Base-by-base conservation (phyloP, 345 rosid genomes). In the Gossypium mustelinum region DNA sequence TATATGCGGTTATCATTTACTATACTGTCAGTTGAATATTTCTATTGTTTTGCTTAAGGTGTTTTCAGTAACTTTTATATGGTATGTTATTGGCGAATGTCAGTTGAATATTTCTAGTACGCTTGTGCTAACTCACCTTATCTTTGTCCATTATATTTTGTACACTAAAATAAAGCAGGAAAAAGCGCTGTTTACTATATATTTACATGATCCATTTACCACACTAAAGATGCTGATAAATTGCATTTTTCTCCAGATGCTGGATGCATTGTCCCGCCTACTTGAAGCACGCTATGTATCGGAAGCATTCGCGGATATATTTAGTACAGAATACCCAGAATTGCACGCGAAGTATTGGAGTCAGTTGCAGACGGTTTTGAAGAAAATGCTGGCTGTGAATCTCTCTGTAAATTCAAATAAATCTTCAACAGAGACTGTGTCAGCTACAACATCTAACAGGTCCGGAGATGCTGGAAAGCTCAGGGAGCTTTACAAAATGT, bases 401-500 rank as follows among this genome's bases (percentile, higher is more conserved):
- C 75, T 90, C 14, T 75, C 88, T 0, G 73, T 58, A 20, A 87
- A 79, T 74, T 60, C 79, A 27, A 84, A 75, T 63, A 89, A 83
- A 76, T 73, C 81, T 76, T 13, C 82, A 34, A 34, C 41, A 43
- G 43, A 41, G 9, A 34, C 73, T 0, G 77, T 78, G 66, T 45
- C 79, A 34, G 58, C 64, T 73, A 77, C 83, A n/a, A 29, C 70
- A 56, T 67, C 82, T 27, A 77, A 73, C 62, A 85, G 77, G 79
- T 67, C 75, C 3, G 88, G 78, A 57, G 97, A 92, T 59, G 61
- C 76, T 1, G 84, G 59, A 65, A 92, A 90, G 81, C 89, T 92
- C 22, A 92, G 88, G 79, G 94, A 91, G 60, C 90, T 92, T 1
- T 94, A 94, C 74, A 92, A 83, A 73, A 84, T 85, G 89, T 86